Evolutionary conservation across 306 rosid genomes (phyloP), one percentile per base, ranked within the genome.

Genomic region (Pyrus pyrifolia): DNA sequence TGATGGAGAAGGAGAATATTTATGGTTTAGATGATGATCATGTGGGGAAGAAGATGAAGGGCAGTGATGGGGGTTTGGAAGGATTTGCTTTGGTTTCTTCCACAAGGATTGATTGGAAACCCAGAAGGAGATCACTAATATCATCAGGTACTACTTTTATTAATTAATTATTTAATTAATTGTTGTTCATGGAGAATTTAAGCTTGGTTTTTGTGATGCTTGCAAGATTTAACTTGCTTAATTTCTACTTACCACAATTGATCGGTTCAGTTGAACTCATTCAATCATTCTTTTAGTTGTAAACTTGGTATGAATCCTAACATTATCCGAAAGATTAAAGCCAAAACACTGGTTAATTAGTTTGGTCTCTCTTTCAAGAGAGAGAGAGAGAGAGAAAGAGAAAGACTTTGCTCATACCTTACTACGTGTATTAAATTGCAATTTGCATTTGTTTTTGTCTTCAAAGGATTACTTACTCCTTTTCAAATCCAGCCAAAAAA

Each of bases 31-130:
- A 49, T 35, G 53, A 49, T 49, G 19, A 1, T 15, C 19, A 14
- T 15, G 53, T 5, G 53, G 74, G 70, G 73, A 70, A 33, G 40
- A 35, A 35, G 40, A 35, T 35, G 82, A 86, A 82, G 89, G 84
- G 45, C 30, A 88, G 84, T 81, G 88, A 83, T 79, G 89, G 83
- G 67, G 84, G 82, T 75, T 84, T 95, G 69, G 84, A 87, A 42
- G 87, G 86, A 15, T 96, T 96, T 83, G 91, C 97, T 76, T 89
- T 92, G 11, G 83, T 78, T 6, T 85, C 97, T 31, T 79, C 96
- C 29, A 87, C 99, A 60, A 85, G 72, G 45, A 85, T 96, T 85
- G 71, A 66, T 44, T 96, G 99, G 99, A 96, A 92, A 79, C 89
- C 93, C 71, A 87, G 99, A 76, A 86, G 81, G 83, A 89, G 93